Evolutionary conservation across 2,329 filamentous ascomycete genomes (phyloP).

Genomic region (Thelonectria discophora): DNA sequence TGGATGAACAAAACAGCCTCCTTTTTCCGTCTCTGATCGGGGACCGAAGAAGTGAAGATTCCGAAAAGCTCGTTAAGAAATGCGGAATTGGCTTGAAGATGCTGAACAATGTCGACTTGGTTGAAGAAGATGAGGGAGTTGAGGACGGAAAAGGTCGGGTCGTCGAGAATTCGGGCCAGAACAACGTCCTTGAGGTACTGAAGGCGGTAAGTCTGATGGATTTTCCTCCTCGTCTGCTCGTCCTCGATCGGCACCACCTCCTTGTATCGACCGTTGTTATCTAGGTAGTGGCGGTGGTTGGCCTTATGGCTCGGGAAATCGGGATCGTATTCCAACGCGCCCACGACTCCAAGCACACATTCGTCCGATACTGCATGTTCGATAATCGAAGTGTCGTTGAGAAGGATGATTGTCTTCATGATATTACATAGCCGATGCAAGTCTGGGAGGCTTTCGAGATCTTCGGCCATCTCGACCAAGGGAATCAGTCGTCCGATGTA

Average conservation of each 20-base stretch:
- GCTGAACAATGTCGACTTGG: conserved; percentile 96
- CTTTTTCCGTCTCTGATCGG: conserved; percentile 79
- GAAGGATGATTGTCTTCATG: conserved; percentile 93
- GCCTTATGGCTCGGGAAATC: conserved; percentile 98
- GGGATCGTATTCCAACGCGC: conserved; percentile 95
- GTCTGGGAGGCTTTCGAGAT: conserved; percentile 86
- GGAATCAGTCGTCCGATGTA: conserved; percentile 90
- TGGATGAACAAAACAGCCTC: conserved; percentile 96
- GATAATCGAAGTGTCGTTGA: conserved; percentile 95
- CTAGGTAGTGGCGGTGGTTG: conserved; percentile 93
- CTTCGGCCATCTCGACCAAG: conserved; percentile 87
- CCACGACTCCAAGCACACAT: conserved; percentile 89
- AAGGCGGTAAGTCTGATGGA: conserved; percentile 93
- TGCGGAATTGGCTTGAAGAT: conserved; percentile 81
- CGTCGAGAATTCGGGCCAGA: conserved; percentile 92
- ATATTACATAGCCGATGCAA: conserved; percentile 95
- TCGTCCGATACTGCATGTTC: conserved; percentile 92
- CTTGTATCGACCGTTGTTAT: conserved; percentile 89
- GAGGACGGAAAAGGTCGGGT: conserved; percentile 95
- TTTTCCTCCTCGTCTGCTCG: conserved; percentile 82
- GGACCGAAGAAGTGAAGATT: conserved; percentile 76
- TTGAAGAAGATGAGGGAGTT: conserved; percentile 99
- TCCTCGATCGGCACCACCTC: conserved; percentile 95
- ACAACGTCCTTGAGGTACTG: conserved; percentile 99
- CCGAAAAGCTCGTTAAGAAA: conserved; percentile 89